Conservation (phyloP, 495 filamentous ascomycete genomes). For the Penicillium cataractarum region DNA sequence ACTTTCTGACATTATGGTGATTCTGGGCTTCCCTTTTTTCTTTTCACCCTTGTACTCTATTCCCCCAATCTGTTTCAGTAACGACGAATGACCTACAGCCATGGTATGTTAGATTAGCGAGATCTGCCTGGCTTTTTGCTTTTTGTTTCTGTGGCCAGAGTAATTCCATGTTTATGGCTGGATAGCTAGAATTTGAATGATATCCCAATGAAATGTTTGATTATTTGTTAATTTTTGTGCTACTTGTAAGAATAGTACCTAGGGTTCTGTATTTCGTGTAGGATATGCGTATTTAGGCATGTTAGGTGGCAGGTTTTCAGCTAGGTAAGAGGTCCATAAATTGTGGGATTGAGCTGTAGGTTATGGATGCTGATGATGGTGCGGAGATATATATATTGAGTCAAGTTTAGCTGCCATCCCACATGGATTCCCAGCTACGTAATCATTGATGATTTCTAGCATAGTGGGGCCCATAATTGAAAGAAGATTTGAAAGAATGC, state of each 20-base stretch:
- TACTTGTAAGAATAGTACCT: neutral
- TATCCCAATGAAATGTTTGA: conserved; percentile 13
- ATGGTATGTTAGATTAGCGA: conserved; percentile 29
- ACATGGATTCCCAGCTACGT: too few relatives aligned
- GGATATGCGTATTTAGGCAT: too few relatives aligned
- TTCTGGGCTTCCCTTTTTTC: conserved; percentile 11
- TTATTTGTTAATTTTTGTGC: neutral
- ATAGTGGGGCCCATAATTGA: too few relatives aligned
- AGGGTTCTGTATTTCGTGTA: neutral
- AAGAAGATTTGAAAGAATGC: neutral
- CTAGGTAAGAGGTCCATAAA: too few relatives aligned
- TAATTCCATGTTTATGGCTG: conserved; percentile 26
- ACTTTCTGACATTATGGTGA: neutral
- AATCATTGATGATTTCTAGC: too few relatives aligned
- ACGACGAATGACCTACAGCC: conserved; percentile 30
- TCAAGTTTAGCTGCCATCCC: too few relatives aligned
- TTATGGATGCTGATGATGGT: too few relatives aligned
- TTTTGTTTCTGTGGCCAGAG: conserved; percentile 22
- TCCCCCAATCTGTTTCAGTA: conserved; percentile 13
- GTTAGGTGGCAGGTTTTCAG: too few relatives aligned
- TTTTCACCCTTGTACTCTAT: conserved; percentile 18
- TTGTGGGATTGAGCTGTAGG: too few relatives aligned
- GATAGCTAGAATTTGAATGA: conserved; percentile 20
- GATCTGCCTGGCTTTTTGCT: conserved; percentile 23
- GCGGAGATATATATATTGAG: too few relatives aligned